Percentiles rank a stretch among this genome's conserved stretches.
Conservation (phyloP, 2,329 filamentous ascomycete species). For the Colletotrichum sp. region DNA sequence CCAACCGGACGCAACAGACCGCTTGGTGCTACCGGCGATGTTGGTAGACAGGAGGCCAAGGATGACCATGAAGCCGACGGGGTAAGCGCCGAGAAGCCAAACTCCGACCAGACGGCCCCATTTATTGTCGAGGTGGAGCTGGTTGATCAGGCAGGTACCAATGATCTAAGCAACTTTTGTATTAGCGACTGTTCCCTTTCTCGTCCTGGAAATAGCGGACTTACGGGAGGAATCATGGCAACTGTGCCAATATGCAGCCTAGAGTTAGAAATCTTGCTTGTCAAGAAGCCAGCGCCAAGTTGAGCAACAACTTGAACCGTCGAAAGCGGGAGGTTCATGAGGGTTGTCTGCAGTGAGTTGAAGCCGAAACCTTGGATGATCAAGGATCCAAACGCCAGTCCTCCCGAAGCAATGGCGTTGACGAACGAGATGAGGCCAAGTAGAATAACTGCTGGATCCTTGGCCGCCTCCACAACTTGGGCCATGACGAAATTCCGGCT, state of each 20-base stretch:
- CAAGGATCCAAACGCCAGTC: constrained; percentile 27
- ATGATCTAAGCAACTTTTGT: background rate
- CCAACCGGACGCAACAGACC: constrained; percentile 31
- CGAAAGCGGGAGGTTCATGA: constrained; percentile 58
- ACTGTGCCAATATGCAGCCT: constrained; percentile 5
- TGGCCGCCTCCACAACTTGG: constrained; percentile 25
- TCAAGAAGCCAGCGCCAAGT: constrained; percentile 7
- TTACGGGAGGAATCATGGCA: constrained; percentile 14
- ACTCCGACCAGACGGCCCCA: constrained; percentile 16
- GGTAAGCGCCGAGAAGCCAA: constrained; percentile 11
- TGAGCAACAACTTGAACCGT: constrained; percentile 8
- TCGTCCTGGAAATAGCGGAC: background rate
- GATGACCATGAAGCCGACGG: constrained; percentile 17
- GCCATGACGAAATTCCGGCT: constrained; percentile 3
- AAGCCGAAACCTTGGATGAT: constrained; percentile 62
- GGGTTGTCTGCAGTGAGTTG: constrained; percentile 55
- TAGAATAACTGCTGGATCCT: constrained; percentile 23
- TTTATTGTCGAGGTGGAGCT: constrained; percentile 12
- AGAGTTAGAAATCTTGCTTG: constrained; percentile 2
- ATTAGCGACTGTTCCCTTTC: background rate
- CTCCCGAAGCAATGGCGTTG: constrained; percentile 13
- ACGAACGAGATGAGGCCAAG: constrained; percentile 23
- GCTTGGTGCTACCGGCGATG: constrained; percentile 32
- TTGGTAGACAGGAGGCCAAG: constrained; percentile 27
- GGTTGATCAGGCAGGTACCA: constrained; percentile 13